These are phyloP conservation scores for Trichoderma simmonsii DNA, from an alignment of 2,329 filamentous ascomycete genomes.

Conservation along the genomic window DNA sequence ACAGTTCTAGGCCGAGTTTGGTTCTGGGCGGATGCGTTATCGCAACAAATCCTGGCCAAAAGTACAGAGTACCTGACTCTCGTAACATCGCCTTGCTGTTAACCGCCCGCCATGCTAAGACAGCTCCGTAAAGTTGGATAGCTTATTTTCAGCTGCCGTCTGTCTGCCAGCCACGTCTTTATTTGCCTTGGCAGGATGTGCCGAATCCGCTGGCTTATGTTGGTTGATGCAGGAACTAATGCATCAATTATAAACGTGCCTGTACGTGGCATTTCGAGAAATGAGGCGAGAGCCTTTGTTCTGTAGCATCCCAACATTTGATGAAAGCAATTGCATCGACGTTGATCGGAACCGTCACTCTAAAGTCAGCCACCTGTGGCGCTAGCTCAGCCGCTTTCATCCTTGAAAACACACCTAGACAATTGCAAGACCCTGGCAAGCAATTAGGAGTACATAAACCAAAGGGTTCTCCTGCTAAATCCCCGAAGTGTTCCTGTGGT, in stretches of 20 bases:
- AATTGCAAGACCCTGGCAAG: neutral
- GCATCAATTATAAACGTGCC: neutral
- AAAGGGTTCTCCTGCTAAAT: constrained; percentile 10
- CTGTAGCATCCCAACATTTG: constrained; percentile 1
- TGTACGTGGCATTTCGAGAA: neutral
- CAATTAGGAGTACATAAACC: constrained; percentile 15
- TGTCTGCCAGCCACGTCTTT: neutral
- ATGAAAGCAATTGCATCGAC: neutral
- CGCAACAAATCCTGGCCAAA: neutral
- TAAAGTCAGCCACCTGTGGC: constrained; percentile 1
- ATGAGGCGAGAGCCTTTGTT: constrained; percentile 16
- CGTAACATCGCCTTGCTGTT: neutral
- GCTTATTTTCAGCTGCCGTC: neutral
- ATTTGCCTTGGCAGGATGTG: neutral
- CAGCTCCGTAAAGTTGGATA: neutral
- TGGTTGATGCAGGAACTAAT: neutral
- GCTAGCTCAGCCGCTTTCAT: neutral
- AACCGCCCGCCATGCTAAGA: neutral
- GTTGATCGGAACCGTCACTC: neutral
- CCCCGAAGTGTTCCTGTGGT: constrained; percentile 12
- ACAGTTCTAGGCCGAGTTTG: neutral
- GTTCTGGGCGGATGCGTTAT: neutral
- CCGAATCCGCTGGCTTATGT: neutral
- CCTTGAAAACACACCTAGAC: neutral
- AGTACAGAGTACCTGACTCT: neutral